phyloP scores from a whole-genome alignment of 78 protist species.

The Corallochytrium limacisporum region DNA sequence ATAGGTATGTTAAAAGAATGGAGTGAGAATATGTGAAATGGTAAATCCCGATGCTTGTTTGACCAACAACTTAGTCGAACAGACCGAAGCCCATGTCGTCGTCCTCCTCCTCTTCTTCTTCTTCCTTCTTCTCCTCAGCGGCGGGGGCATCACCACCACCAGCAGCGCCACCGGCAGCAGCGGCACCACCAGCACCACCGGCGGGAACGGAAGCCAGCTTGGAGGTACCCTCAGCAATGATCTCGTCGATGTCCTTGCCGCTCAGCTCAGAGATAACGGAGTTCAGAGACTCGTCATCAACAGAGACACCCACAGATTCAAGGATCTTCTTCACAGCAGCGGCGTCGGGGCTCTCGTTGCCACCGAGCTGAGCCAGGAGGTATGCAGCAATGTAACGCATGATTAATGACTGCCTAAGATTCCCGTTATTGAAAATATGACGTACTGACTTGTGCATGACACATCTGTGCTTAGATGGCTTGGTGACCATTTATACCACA shows the following conservation, averaged over 20 bases:
- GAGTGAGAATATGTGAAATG: no score
- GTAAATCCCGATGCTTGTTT: no score
- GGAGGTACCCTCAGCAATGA: conserved; percentile 32
- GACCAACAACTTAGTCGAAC: conserved; percentile 14
- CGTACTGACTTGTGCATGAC: no score
- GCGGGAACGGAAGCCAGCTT: conserved; percentile 47
- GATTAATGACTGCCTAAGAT: no score
- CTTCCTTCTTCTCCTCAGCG: background rate
- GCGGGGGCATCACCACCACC: conserved; percentile 22
- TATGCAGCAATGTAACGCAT: conserved; percentile 67
- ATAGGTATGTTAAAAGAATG: no score
- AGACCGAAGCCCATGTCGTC: conserved; percentile 36
- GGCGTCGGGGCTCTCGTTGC: conserved; percentile 32
- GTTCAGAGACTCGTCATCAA: conserved; percentile 24
- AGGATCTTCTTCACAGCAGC: conserved; percentile 43
- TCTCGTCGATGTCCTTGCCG: conserved; percentile 49
- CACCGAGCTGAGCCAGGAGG: conserved; percentile 54
- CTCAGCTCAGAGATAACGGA: conserved; percentile 24
- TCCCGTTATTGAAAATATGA: no score
- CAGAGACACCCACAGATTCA: conserved; percentile 30
- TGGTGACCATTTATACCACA: no score
- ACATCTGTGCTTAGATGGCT: no score
- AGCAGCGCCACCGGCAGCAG: conserved; percentile 29
- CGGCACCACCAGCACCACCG: conserved; percentile 42
- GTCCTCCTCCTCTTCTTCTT: conserved; percentile 10